phyloP scores from a whole-genome alignment of 2,329 filamentous ascomycete species.

The Rhexocercosporidium sp. region DNA sequence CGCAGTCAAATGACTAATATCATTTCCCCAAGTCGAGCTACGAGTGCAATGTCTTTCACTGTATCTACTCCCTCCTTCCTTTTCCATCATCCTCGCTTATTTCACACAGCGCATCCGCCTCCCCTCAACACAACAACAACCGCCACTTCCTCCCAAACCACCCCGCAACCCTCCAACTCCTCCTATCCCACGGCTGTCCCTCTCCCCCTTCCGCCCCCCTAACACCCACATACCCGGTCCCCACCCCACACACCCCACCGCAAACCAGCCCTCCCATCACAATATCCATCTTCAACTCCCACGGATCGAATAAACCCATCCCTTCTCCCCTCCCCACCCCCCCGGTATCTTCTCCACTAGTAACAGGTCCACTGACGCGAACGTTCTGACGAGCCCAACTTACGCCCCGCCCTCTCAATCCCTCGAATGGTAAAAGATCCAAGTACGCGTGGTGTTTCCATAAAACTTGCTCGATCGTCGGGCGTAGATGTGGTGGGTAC shows the following conservation, averaged over 20 bases:
- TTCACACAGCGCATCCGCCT: neutral
- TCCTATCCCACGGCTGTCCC: constrained; percentile 45
- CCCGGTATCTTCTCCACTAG: too few relatives aligned
- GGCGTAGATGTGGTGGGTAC: constrained; percentile 42
- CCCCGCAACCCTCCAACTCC: constrained; percentile 31
- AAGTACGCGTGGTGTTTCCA: constrained; percentile 46
- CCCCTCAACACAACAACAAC: constrained; percentile 19
- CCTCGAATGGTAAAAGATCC: constrained; percentile 45
- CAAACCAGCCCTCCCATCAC: constrained; percentile 34
- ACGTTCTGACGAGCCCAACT: constrained; percentile 19
- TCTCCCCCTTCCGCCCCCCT: neutral
- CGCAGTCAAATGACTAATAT: too few relatives aligned
- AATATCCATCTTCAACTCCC: constrained; percentile 47
- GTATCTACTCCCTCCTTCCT: too few relatives aligned
- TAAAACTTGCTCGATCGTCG: constrained; percentile 46
- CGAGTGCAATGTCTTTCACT: too few relatives aligned
- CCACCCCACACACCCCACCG: too few relatives aligned
- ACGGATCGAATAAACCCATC: constrained; percentile 38
- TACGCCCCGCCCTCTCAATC: constrained; percentile 42
- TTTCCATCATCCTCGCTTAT: too few relatives aligned
- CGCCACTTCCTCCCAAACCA: constrained; percentile 44
- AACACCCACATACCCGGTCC: neutral
- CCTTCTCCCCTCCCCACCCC: too few relatives aligned
- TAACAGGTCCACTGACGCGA: too few relatives aligned
- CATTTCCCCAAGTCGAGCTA: too few relatives aligned